Conservation (phyloP, 768 basidiomycete species). For the Butyriboletus loyo region DNA sequence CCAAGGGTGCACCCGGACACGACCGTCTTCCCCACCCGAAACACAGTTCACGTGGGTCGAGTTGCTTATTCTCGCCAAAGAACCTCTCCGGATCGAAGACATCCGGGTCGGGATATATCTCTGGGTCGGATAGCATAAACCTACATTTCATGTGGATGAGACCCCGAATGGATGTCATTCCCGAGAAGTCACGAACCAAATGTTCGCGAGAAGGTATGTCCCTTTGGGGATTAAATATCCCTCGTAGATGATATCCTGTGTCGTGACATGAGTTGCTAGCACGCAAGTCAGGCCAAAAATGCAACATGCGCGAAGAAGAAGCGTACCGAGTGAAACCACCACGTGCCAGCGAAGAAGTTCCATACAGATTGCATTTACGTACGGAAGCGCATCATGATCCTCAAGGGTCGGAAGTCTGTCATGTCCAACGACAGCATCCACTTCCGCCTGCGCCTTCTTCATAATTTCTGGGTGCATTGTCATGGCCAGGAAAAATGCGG, state of each 20-base stretch:
- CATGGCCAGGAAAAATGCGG: slow-evolving; percentile 21
- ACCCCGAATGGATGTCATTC: no score
- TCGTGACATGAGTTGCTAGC: background rate
- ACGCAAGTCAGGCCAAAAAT: background rate
- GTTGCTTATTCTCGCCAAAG: slow-evolving; percentile 5
- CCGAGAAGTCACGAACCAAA: slow-evolving; percentile 4
- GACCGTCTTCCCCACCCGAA: slow-evolving; percentile 17
- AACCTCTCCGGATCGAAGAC: slow-evolving; percentile 16
- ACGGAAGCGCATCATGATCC: slow-evolving; percentile 14
- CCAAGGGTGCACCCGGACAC: slow-evolving; percentile 11
- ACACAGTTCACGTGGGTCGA: slow-evolving; percentile 8
- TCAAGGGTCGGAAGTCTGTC: slow-evolving; percentile 10
- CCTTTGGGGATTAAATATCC: slow-evolving; percentile 26
- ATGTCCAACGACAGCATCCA: slow-evolving; percentile 8
- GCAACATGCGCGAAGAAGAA: background rate
- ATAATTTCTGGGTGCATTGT: slow-evolving; percentile 4
- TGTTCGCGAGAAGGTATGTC: background rate
- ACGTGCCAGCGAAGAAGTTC: slow-evolving; percentile 11
- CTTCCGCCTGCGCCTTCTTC: slow-evolving; percentile 10
- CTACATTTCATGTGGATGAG: background rate
- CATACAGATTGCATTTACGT: slow-evolving; percentile 15
- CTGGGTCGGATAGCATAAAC: slow-evolving; percentile 8
- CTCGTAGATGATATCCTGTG: background rate
- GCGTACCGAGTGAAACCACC: background rate
- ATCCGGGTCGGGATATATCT: slow-evolving; percentile 8